Evolutionary conservation across 2,329 filamentous ascomycete genomes (phyloP), one percentile per base, ranked within the genome.

Genomic region (Venturia oleaginea): DNA sequence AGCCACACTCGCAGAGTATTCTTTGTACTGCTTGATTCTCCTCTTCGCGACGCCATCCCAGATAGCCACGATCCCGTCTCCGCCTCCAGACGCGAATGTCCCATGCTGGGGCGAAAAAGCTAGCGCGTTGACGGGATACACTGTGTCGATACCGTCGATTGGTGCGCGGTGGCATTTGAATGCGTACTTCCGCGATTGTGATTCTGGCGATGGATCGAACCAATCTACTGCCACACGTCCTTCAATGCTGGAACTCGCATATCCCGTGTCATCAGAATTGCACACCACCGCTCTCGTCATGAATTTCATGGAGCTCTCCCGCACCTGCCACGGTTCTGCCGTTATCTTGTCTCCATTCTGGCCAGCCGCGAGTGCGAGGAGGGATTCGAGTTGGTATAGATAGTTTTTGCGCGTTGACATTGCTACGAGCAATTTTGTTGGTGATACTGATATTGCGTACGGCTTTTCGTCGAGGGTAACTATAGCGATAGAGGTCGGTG

Each of bases 121-220:
- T 8, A 97, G 82, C 2, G 92, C 89, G 72, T 97, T 94, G 69
- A 97, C 92, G 0, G 92, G 92, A 72, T 92, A 96, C 3, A 97
- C 91, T 4, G 96, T 83, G 71, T 96, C 92, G 34, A 83, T 86
- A 61, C 85, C 86, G 48, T 87, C 83, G 1, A 84, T 77, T 11
- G 81, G 82, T 75, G 96, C 91, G 4, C 94, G 85, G 77, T 99
- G 94, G 77, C 94, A 99, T 77, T 99, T 99, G 84, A 99, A 99
- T 17, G 94, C 94, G 75, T 97, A 99, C 76, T 97, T 97, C 69
- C 92, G 85, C 46, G 90, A 88, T 78, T 97, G 92, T 4, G 90
- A 92, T 75, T 93, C 90, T 51, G 86, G 81, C 5, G 86, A 90
- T 19, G 94, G 90, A 73, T 97, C 94, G 74, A 99, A 97, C 91